Evolutionary conservation across 2,329 filamentous ascomycete genomes (phyloP).

Genomic region (Sclerotinia nivalis): DNA sequence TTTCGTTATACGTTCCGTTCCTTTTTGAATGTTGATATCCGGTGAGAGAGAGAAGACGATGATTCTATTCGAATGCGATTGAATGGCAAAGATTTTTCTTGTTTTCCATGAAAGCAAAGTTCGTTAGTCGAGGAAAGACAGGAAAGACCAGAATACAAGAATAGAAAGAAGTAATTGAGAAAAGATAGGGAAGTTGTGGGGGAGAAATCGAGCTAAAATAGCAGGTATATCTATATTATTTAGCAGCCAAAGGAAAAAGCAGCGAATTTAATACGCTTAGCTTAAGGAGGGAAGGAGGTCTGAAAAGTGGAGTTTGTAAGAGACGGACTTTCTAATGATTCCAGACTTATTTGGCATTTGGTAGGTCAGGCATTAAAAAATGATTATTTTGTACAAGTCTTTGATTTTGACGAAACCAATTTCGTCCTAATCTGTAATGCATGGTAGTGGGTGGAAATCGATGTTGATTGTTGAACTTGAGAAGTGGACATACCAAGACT

Average conservation of each 20-base stretch:
- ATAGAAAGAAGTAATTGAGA: background rate
- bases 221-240: background rate
- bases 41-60: background rate
- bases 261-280: slow-evolving; percentile 2
- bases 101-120: background rate
- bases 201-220: slow-evolving; percentile 15
- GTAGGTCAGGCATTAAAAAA: slow-evolving; percentile 2
- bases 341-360: background rate
- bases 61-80: background rate
- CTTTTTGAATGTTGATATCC: background rate
- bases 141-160: background rate
- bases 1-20: background rate
- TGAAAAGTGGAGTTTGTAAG: slow-evolving; percentile 11
- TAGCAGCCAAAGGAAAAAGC: background rate
- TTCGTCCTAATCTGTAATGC: slow-evolving; percentile 19
- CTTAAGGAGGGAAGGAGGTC: slow-evolving; percentile 17
- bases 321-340: slow-evolving; percentile 2
- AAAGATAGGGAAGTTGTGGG: slow-evolving; percentile 11
- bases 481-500: slow-evolving; percentile 17
- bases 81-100: background rate
- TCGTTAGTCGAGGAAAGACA: too few relatives aligned
- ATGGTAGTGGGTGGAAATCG: slow-evolving; percentile 11
- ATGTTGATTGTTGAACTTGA: background rate
- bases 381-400: background rate
- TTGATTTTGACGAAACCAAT: background rate